phyloP scores from a whole-genome alignment of 192 early-diverging fungal species.

The Entomortierella beljakovae region DNA sequence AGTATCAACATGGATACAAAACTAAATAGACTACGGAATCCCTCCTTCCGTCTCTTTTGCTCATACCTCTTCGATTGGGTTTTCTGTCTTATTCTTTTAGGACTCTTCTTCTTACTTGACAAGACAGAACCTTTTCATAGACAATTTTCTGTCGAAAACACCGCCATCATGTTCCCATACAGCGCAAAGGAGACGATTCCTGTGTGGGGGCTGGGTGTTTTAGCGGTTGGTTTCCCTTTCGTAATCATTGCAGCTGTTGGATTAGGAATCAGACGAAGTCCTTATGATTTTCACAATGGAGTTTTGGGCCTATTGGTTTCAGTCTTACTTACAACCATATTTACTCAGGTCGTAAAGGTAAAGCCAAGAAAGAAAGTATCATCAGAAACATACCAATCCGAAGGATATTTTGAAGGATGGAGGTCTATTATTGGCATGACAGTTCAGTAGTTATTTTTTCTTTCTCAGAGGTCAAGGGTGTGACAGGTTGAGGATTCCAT shows the following conservation, averaged over 20 bases:
- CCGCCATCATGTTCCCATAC: conserved; percentile 72
- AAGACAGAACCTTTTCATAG: conserved; percentile 73
- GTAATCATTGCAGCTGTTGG: conserved; percentile 37
- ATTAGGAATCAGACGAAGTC: conserved; percentile 34
- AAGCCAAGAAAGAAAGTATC: neutral
- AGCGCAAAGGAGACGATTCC: conserved; percentile 58
- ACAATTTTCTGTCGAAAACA: conserved; percentile 78
- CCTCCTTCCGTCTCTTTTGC: conserved; percentile 57
- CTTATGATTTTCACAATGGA: conserved; percentile 57
- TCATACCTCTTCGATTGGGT: conserved; percentile 59
- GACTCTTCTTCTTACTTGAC: conserved; percentile 68
- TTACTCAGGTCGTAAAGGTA: conserved; percentile 37
- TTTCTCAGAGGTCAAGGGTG: too few relatives aligned
- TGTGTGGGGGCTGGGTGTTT: conserved; percentile 47
- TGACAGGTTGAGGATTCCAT: too few relatives aligned
- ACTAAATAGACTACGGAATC: conserved; percentile 14
- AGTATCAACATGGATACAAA: neutral
- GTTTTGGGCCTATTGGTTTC: conserved; percentile 50
- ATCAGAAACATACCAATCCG: neutral
- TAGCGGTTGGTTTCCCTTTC: conserved; percentile 48
- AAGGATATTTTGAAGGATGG: neutral
- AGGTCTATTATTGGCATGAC: too few relatives aligned
- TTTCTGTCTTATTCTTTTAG: conserved; percentile 66
- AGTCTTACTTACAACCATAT: conserved; percentile 15
- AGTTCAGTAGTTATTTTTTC: neutral